A percentile compares a stretch with the other conserved stretches of the same genome.
phyloP scores from a whole-genome alignment of 495 filamentous ascomycete species.

The Acidomyces sp. region DNA sequence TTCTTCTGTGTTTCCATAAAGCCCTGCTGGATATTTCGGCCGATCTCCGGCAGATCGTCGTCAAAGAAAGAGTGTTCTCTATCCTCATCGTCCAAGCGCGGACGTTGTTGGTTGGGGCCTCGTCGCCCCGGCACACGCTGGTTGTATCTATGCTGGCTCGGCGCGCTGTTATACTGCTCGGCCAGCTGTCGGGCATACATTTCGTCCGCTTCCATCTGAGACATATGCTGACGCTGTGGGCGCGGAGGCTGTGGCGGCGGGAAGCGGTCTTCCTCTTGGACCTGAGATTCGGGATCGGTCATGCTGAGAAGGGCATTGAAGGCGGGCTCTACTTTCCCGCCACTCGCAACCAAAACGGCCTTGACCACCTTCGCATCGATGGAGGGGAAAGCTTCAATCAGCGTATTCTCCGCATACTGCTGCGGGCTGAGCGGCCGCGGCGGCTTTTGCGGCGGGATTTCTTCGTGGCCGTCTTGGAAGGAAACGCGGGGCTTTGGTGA shows the following conservation, averaged over 20 bases:
- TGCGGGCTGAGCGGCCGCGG: constrained; percentile 70
- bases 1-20: constrained; percentile 88
- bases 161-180: constrained; percentile 63
- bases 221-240: constrained; percentile 36
- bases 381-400: constrained; percentile 85
- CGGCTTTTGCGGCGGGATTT: constrained; percentile 65
- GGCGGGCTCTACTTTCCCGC: constrained; percentile 78
- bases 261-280: constrained; percentile 35
- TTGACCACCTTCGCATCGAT: constrained; percentile 74
- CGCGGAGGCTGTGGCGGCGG: constrained; percentile 33
- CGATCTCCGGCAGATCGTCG: constrained; percentile 88
- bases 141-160: constrained; percentile 31
- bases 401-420: constrained; percentile 72
- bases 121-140: constrained; percentile 34
- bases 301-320: constrained; percentile 87
- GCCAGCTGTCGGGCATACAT: constrained; percentile 86
- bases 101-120: constrained; percentile 17
- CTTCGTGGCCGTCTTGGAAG: constrained; percentile 29
- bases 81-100: constrained; percentile 34
- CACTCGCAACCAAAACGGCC: constrained; percentile 75
- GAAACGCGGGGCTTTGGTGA: constrained; percentile 8
- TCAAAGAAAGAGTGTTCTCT: constrained; percentile 82
- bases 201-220: constrained; percentile 80
- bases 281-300: constrained; percentile 73
- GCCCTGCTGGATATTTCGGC: constrained; percentile 84